Base-by-base conservation (phyloP, 1,284 basidiomycete genomes). In the Cutaneotrichosporon sp. region DNA sequence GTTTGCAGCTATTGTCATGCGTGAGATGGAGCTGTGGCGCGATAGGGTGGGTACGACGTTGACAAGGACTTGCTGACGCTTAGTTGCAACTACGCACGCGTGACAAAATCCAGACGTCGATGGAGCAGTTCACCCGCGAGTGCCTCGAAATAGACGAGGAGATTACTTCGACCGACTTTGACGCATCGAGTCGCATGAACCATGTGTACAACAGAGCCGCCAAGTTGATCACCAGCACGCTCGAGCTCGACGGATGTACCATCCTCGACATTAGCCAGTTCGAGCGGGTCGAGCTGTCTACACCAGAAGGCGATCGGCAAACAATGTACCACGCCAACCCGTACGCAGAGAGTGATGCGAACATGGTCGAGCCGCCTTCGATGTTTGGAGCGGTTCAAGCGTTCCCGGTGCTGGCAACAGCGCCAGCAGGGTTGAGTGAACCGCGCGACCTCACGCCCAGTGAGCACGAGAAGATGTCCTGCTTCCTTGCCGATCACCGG, bases 61-160 rank as follows among this genome's bases (percentile, higher is more conserved):
- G 31, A 29, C 26, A 11, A 29, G 14, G 29, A 17, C 29, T 32
- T 27, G 27, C 42, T 31, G 29, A 22, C 17, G n/a, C 26, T 16
- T 56, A 88, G 85, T 91, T 92, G 52, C 91, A 94, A 75, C 77
- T 97, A 33, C 82, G 89, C 26, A 87, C 92, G 60, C 82, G 92
- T 33, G 91, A 94, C 66, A 83, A 86, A 44, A 96, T 97, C 51
- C 91, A 97, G 68, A 88, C 78, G 46, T 93, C 91, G 80, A 96
- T 96, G 88, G 92, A 96, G 71, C 83, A 88, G 61, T 97, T 97
- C 68, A 93, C 89, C 46, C 84, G 92, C 44, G 90, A 97, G 73
- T 94, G 91, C 65, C 80, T 97, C 35, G 92, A 96, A 70, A 88
- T 93, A 62, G 90, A 96, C 67, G 83, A 70, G 4, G 62, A 63